Base-by-base conservation (phyloP, 768 basidiomycete genomes). In the Boletus sp. region DNA sequence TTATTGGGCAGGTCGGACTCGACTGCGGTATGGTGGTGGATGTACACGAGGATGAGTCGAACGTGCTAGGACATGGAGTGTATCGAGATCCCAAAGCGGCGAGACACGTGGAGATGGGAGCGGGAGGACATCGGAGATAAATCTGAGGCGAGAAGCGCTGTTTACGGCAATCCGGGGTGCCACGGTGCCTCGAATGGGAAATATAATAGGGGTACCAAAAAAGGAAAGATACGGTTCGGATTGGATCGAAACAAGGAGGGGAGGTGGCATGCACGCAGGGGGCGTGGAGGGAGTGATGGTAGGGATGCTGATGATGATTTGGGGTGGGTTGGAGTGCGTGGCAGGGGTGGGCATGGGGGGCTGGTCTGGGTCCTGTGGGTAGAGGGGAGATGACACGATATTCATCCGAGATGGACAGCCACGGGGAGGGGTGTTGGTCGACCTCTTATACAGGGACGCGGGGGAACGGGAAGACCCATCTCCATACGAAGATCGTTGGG, bases 141-240 rank as follows among this genome's bases (percentile, higher is more conserved):
- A 67, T 68, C 66, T 68, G 48, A 55, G 46, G 47, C 29, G 37
- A 49, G 61, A 64, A 49, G 56, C 15, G 20, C 50, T 29, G 3
- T 50, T 66, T 66, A 67, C 53, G 65, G 66, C 58, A 68, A 67
- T 67, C 67, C 67, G 65, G 66, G 66, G 65, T 68, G 66, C 66
- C 65, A 67, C 67, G 66, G 46, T 58, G 29, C 5, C 65, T 41
- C 57, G 50, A 61, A 57, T 57, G 3, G 28, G 67, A 57, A 65
- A 59, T 48, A 65, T 57, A 58, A 67, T 55, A 44, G 58, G 53
- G 44, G 18, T 28, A 30, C 48, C 4, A 2, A 58, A 62, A 57
- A 58, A 55, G 55, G 66, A 39, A 49, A 55, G 47, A 55, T 48
- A n/a, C n/a, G 59, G 65, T 61, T 64, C 59, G 64, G 51, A 64